A percentile compares a stretch with the other conserved stretches of the same genome.
Conservation (phyloP, 441 rosid species). For the Bruguiera hainesii region DNA sequence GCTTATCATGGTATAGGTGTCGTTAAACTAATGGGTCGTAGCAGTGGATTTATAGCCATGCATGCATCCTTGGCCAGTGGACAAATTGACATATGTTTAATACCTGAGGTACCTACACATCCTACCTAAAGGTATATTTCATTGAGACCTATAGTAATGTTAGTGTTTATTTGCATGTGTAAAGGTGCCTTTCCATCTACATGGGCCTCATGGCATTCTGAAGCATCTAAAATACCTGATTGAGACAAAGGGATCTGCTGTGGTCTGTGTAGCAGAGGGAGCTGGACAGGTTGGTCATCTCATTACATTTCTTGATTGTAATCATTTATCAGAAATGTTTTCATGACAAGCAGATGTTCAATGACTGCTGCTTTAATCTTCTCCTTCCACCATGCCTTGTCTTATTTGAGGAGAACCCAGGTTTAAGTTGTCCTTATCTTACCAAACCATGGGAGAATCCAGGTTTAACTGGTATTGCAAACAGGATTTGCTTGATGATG, state of each 20-base stretch:
- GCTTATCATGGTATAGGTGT: constrained; percentile 96
- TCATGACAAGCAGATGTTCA: background rate
- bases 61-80: constrained; percentile 97
- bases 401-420: background rate
- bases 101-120: no score
- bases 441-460: background rate
- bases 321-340: background rate
- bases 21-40: constrained; percentile 98
- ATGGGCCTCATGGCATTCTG: constrained; percentile 89
- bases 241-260: constrained; percentile 95
- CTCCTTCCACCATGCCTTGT: background rate
- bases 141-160: no score
- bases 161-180: constrained; percentile 10
- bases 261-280: constrained; percentile 97
- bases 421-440: background rate
- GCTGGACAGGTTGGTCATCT: constrained; percentile 78
- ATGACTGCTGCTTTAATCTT: background rate
- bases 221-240: constrained; percentile 81
- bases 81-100: constrained; percentile 60
- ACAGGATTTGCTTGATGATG: background rate
- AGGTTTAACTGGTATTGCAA: background rate
- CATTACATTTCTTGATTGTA: background rate
- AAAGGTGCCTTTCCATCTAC: constrained; percentile 76
- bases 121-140: no score
- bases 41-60: constrained; percentile 97